phyloP scores from a whole-genome alignment of 768 basidiomycete species.

The Kwoniella sp. region DNA sequence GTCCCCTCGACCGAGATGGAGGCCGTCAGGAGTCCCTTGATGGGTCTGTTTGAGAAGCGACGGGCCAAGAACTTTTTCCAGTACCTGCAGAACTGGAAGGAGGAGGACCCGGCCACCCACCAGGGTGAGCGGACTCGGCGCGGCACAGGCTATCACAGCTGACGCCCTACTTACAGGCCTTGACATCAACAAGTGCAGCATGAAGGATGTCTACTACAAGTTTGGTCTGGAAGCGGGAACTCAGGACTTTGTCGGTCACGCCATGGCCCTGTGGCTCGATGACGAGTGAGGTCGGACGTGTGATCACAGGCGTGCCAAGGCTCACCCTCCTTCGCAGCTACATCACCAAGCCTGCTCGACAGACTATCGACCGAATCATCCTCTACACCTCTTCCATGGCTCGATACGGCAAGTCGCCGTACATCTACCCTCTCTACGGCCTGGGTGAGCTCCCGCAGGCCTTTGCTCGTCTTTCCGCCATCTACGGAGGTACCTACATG shows the following conservation, averaged over 20 bases:
- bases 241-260: slow-evolving; percentile 98
- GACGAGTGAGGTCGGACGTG: slow-evolving; percentile 68
- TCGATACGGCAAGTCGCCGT: slow-evolving; percentile 97
- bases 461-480: slow-evolving; percentile 94
- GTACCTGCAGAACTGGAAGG: slow-evolving; percentile 91
- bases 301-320: not conserved
- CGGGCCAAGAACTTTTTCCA: slow-evolving; percentile 98
- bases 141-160: too few species aligned
- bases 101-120: slow-evolving; percentile 91
- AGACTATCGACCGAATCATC: slow-evolving; percentile 87
- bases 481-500: slow-evolving; percentile 99
- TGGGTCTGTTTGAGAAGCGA: slow-evolving; percentile 99
- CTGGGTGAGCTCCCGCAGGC: slow-evolving; percentile 98
- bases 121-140: slow-evolving; percentile 61
- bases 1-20: slow-evolving; percentile 97
- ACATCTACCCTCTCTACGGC: slow-evolving; percentile 98
- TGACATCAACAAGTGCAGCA: slow-evolving; percentile 80
- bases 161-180: slow-evolving; percentile 57
- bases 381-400: slow-evolving; percentile 99
- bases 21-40: slow-evolving; percentile 86
- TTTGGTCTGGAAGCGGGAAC: slow-evolving; percentile 96
- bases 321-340: slow-evolving; percentile 59
- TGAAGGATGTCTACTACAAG: slow-evolving; percentile 93
- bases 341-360: slow-evolving; percentile 83
- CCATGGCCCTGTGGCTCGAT: slow-evolving; percentile 96